Evolutionary conservation across 75 land plant species (phyloP).

Genomic region (Selaginella tamariscina): DNA sequence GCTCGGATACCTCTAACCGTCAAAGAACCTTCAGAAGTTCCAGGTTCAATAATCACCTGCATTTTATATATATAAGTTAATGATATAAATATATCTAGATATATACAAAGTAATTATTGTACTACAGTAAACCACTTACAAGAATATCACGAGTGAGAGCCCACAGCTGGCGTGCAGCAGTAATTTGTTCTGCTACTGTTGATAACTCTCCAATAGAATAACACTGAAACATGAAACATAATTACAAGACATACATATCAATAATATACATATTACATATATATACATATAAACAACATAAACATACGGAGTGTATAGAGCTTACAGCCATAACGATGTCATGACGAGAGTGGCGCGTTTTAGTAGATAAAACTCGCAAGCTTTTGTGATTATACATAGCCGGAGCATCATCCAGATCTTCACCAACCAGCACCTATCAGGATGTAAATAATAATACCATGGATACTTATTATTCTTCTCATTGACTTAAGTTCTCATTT

Average conservation of each 20-base stretch:
- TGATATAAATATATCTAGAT: not conserved
- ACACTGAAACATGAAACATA: slow-evolving; percentile 34
- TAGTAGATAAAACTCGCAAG: not conserved
- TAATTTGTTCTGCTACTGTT: slow-evolving; percentile 56
- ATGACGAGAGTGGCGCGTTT: not conserved
- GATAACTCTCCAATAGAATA: slow-evolving; percentile 84
- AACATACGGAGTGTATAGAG: no score
- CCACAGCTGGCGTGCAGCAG: slow-evolving; percentile 85
- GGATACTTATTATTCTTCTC: no score
- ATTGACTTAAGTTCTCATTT: no score
- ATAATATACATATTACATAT: not conserved
- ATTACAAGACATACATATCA: no score
- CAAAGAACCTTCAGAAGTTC: slow-evolving; percentile 74
- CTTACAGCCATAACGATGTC: slow-evolving; percentile 11
- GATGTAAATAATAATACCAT: slow-evolving; percentile 1
- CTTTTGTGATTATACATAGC: slow-evolving; percentile 5
- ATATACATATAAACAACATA: not conserved
- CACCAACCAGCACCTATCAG: not conserved
- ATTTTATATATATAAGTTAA: no score
- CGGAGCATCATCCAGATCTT: slow-evolving; percentile 7
- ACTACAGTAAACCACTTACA: slow-evolving; percentile 27
- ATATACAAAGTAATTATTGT: not conserved
- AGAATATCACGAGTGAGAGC: slow-evolving; percentile 75
- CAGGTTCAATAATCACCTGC: slow-evolving; percentile 88
- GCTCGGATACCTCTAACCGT: slow-evolving; percentile 76